Evolutionary conservation across 2,329 filamentous ascomycete species (phyloP).

Genomic region (Epichloe amarillans): DNA sequence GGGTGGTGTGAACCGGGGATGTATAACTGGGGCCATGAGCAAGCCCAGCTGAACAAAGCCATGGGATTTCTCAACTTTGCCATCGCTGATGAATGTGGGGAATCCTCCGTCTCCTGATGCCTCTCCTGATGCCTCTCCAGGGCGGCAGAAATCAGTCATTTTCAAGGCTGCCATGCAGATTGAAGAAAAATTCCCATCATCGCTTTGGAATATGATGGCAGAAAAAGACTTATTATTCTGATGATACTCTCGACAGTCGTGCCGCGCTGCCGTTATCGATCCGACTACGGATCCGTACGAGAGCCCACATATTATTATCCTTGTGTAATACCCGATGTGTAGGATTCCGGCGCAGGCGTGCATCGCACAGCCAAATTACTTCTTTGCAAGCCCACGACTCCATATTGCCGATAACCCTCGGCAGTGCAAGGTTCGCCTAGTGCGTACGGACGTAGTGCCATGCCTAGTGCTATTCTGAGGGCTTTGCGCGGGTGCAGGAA

Average conservation of each 20-base stretch:
- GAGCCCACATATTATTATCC: background rate
- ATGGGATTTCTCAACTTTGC: constrained; percentile 5
- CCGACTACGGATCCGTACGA: background rate
- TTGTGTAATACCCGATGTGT: background rate
- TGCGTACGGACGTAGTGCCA: no score
- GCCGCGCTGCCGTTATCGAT: background rate
- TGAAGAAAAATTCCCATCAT: no score
- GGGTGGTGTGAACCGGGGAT: no score
- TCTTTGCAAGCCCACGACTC: background rate
- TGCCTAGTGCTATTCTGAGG: background rate
- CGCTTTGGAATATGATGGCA: no score
- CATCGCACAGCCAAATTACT: background rate
- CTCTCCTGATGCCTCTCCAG: no score
- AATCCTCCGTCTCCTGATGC: background rate
- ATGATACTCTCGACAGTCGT: no score
- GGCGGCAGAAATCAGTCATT: no score
- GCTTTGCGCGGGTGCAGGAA: background rate
- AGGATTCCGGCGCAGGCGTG: background rate
- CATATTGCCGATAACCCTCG: background rate
- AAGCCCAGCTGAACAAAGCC: background rate
- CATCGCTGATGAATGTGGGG: background rate
- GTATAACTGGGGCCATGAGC: no score
- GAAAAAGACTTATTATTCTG: no score
- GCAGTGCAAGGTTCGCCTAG: background rate
- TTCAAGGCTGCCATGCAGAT: no score